Evolutionary conservation across 768 basidiomycete genomes (phyloP).

Genomic region (Tulasnella sp.): DNA sequence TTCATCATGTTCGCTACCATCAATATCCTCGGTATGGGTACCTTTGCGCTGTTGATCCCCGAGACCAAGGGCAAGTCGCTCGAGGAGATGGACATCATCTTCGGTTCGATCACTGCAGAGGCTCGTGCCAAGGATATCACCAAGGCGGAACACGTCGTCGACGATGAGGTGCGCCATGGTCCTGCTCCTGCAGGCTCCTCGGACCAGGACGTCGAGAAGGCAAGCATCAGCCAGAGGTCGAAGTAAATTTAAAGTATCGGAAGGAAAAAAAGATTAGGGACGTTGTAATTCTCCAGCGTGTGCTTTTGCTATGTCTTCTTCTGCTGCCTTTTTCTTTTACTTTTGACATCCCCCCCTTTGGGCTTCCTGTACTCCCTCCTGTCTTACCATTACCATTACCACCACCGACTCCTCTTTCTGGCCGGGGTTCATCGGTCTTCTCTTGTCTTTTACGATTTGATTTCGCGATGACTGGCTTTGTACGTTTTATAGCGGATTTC

Average conservation of each 20-base stretch:
- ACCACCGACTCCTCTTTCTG: background rate
- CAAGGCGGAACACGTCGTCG: constrained; percentile 19
- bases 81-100: constrained; percentile 51
- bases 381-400: background rate
- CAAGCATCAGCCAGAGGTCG: background rate
- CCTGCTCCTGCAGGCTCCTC: background rate
- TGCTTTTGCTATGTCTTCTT: background rate
- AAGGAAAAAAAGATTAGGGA: background rate
- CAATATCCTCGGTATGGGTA: constrained; percentile 61
- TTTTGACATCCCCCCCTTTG: background rate
- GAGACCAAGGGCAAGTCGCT: constrained; percentile 39
- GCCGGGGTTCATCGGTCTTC: background rate
- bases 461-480: background rate
- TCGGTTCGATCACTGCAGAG: constrained; percentile 51
- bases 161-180: background rate
- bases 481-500: background rate
- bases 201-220: constrained; percentile 1
- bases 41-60: constrained; percentile 45
- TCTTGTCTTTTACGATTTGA: background rate
- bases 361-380: background rate
- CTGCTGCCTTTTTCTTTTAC: background rate
- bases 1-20: constrained; percentile 72
- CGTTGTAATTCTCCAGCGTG: background rate
- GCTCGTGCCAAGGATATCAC: constrained; percentile 46
- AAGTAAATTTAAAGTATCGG: background rate